phyloP scores from a whole-genome alignment of 2,329 filamentous ascomycete genomes.

The Coniochaeta hoffmannii region DNA sequence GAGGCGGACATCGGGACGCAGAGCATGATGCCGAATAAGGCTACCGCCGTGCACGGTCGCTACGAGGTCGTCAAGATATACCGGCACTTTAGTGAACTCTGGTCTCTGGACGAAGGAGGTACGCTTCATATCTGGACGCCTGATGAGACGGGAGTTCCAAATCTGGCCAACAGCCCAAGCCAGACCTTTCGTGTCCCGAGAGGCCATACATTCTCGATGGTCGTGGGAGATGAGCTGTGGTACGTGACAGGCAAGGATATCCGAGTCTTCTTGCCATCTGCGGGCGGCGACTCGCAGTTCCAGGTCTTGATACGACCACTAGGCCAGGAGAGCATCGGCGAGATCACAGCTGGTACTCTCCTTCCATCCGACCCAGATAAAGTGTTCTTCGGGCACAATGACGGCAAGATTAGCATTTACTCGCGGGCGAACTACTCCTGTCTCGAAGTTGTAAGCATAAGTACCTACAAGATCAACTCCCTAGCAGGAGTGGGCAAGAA shows the following conservation, averaged over 20 bases:
- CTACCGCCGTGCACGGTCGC: conserved; percentile 62
- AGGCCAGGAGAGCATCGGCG: conserved; percentile 65
- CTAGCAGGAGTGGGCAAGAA: conserved; percentile 73
- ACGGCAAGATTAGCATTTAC: conserved; percentile 94
- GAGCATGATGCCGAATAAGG: conserved; percentile 59
- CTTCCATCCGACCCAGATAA: conserved; percentile 68
- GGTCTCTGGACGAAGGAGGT: conserved; percentile 88
- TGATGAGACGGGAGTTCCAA: conserved; percentile 64
- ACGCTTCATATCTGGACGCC: conserved; percentile 82
- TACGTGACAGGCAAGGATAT: conserved; percentile 82
- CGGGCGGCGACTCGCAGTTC: conserved; percentile 61
- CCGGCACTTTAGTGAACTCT: conserved; percentile 81
- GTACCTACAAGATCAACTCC: conserved; percentile 90
- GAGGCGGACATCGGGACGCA: conserved; percentile 78
- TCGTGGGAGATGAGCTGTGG: conserved; percentile 82
- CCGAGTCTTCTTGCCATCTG: conserved; percentile 69
- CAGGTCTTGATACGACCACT: conserved; percentile 69
- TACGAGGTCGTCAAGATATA: conserved; percentile 79
- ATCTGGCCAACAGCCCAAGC: conserved; percentile 60
- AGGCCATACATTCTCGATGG: conserved; percentile 81
- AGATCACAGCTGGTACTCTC: conserved; percentile 77
- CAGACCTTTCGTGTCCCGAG: conserved; percentile 72
- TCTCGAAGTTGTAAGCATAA: conserved; percentile 75
- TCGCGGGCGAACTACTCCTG: conserved; percentile 70
- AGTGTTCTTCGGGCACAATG: conserved; percentile 84